Percentiles rank a stretch among this genome's conserved stretches.
Conservation (phyloP, 192 early-diverging fungal genomes). For the Coemansia sp. region DNA sequence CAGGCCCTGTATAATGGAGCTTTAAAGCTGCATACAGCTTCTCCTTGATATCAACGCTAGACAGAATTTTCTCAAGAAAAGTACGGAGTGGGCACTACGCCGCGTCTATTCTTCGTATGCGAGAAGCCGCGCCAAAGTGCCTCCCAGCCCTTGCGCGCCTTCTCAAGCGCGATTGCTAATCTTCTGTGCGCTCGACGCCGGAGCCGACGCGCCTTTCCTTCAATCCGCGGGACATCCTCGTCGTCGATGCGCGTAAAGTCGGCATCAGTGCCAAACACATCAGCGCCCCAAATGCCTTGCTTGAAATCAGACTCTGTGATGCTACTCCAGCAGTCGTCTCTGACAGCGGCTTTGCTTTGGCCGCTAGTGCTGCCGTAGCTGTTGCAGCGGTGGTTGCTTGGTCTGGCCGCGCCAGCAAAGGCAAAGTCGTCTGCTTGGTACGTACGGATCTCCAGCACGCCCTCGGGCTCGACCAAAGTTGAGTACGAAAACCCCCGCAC, state of each 20-base stretch:
- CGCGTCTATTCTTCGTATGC: neutral
- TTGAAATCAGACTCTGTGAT: neutral
- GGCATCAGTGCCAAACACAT: neutral
- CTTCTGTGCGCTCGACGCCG: slow-evolving; percentile 10
- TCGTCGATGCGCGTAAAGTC: neutral
- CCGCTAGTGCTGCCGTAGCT: too few relatives aligned
- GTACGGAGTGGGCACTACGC: neutral
- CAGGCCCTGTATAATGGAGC: too few relatives aligned
- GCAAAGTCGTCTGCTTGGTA: slow-evolving; percentile 15
- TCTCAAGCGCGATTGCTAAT: neutral
- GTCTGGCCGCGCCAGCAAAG: neutral
- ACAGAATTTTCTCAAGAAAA: too few relatives aligned
- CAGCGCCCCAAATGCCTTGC: neutral
- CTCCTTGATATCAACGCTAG: too few relatives aligned
- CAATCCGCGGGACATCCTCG: neutral
- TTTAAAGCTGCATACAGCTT: too few relatives aligned
- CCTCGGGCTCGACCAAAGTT: slow-evolving; percentile 8
- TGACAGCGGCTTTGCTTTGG: neutral
- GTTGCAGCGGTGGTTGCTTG: neutral
- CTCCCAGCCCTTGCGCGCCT: slow-evolving; percentile 13
- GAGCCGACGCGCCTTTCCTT: slow-evolving; percentile 8
- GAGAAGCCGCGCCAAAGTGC: neutral
- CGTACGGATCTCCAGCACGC: neutral
- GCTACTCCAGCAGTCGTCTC: slow-evolving; percentile 4
- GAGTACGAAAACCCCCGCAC: slow-evolving; percentile 13